Evolutionary conservation across 176 grass and related monocot species (phyloP), one percentile per base, ranked within the genome.

Genomic region (Pontederia crassipes): DNA sequence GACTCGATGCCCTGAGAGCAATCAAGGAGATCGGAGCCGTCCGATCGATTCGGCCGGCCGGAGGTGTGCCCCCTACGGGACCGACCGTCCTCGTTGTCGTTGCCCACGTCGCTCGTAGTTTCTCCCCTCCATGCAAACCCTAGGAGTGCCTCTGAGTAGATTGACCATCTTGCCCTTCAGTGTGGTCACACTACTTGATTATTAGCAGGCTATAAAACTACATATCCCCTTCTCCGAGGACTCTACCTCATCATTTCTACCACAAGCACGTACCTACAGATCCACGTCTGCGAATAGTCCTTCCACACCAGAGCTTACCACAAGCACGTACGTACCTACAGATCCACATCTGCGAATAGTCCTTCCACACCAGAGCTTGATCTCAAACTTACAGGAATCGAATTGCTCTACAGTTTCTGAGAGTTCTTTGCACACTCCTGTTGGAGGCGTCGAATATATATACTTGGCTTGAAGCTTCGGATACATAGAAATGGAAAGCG

Each of bases 401-500:
- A 14, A 14, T 2, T 62, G 4, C 29, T 24, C 20, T 16, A n/a
- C 58, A 11, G 14, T 61, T 14, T 7, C 45, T 10, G 14, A 12
- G 12, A 40, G 8, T 48, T 18, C 20, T 24, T 24, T 24, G 20
- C 20, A 1, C 20, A 24, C 20, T 24, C 20, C 20, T 24, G 20
- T 24, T 24, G 20, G 20, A 24, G 20, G 20, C 20, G 20, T 24
- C 20, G 20, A 24, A 24, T 24, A 24, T 24, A 24, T 0, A 24
- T 24, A 24, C 20, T 24, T 24, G 20, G 20, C 20, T 24, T 24
- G 20, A 24, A 24, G 20, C 20, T 24, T 24, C 20, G 20, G 20
- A 24, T 24, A 24, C 1, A 60, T 48, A 47, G 72, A 62, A 48
- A 83, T 85, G 89, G 89, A 77, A 45, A 79, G 14, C 45, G 68